Percentiles rank a stretch among this genome's conserved stretches.
Conservation (phyloP, 2,329 filamentous ascomycete species). For the Beauveria sp. region DNA sequence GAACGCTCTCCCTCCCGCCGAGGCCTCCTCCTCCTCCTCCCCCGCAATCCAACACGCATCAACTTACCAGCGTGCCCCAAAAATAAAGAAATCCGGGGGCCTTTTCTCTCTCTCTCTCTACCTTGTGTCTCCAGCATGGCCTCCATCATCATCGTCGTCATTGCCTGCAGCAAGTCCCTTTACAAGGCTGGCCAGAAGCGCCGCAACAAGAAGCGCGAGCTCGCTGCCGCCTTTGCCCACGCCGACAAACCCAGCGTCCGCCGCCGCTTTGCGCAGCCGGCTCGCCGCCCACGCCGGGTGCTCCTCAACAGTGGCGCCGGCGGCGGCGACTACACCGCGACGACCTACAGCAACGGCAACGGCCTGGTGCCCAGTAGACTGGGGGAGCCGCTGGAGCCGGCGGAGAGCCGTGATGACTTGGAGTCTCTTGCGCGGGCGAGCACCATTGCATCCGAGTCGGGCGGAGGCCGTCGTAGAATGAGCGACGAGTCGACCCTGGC, state of each 20-base stretch:
- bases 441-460: constrained; percentile 1
- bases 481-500: constrained; percentile 10
- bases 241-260: constrained; percentile 7
- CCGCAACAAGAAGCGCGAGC: constrained; percentile 9
- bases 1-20: too few species aligned
- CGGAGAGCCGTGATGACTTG: background rate
- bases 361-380: background rate
- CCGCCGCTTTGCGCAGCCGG: background rate
- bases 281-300: constrained; percentile 3
- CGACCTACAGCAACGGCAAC: background rate
- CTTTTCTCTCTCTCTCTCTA: background rate
- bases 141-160: constrained; percentile 9
- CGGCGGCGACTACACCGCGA: background rate
- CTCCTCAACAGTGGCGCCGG: background rate
- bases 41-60: too few species aligned
- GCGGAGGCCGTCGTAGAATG: background rate
- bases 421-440: constrained; percentile 2
- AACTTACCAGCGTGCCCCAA: too few species aligned
- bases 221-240: background rate
- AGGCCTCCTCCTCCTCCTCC: too few species aligned
- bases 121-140: background rate
- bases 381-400: background rate
- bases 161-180: constrained; percentile 7
- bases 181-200: constrained; percentile 10
- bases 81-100: background rate